phyloP scores from a whole-genome alignment of 768 basidiomycete genomes.

The Plicaturopsis crispa region DNA sequence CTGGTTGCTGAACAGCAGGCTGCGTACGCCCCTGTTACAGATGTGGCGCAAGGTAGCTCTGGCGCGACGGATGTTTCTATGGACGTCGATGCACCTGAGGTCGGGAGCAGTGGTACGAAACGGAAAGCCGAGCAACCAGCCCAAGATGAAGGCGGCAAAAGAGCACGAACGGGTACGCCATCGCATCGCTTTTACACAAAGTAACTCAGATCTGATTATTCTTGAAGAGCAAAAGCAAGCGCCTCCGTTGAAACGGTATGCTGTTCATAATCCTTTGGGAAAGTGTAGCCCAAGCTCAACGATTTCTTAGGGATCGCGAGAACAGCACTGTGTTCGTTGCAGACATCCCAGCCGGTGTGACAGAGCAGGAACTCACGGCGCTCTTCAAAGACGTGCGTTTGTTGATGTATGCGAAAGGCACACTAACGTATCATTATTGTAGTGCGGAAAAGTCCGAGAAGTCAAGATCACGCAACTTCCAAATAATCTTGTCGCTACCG shows the following conservation, averaged over 20 bases:
- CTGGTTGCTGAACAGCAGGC: conserved; percentile 33
- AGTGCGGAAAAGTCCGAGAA: conserved; percentile 89
- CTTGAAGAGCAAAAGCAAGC: conserved; percentile 39
- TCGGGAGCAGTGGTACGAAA: conserved; percentile 36
- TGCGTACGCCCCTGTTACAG: conserved; percentile 22
- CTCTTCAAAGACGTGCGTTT: conserved; percentile 81
- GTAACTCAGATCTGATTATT: too few relatives aligned
- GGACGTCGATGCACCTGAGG: conserved; percentile 29
- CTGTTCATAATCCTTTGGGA: conserved; percentile 2
- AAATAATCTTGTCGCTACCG: conserved; percentile 64
- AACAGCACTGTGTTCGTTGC: conserved; percentile 87
- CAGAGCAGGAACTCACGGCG: conserved; percentile 56
- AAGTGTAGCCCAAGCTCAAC: not conserved
- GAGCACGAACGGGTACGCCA: conserved; percentile 52
- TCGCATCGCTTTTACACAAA: too few relatives aligned
- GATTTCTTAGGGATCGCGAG: conserved; percentile 74
- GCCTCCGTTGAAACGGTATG: conserved; percentile 53
- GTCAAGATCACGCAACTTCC: conserved; percentile 65
- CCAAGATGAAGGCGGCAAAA: conserved; percentile 39
- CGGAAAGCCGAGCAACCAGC: conserved; percentile 51
- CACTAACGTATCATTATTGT: conserved; percentile 10
- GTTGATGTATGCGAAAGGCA: not conserved
- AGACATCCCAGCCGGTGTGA: conserved; percentile 47
- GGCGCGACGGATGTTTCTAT: conserved; percentile 23
- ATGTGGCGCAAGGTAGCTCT: conserved; percentile 15